Evolutionary conservation across 1,284 basidiomycete species (phyloP), one percentile per base, ranked within the genome.

Genomic region (Ganoderma resinaceum): DNA sequence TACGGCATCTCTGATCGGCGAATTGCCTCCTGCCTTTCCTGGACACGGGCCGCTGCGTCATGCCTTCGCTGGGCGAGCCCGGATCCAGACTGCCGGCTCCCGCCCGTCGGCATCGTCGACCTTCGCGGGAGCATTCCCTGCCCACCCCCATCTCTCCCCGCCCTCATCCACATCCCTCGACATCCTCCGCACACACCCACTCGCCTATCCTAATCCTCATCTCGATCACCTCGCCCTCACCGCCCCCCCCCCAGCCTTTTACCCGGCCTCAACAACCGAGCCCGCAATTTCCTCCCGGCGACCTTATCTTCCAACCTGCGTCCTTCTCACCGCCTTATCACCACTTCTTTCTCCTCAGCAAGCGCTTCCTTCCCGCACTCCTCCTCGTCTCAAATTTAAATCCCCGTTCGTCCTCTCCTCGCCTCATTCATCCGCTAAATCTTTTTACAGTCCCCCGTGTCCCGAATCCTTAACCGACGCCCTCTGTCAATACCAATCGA

Each of bases 1-100:
- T 68, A 61, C 66, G 66, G 66, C 66, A 33, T 16, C 23, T 40
- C 46, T 69, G 67, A 69, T 69, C 67, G 67, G 67, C 64, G 55
- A 59, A 37, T 61, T 69, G 61, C 63, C 63, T 61, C 58, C 38
- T 20, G 66, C 55, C 40, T 20, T 52, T 38, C 14, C 20, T 31
- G 33, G 35, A 4, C 33, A 26, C 62, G 20, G 58, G 55, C 43
- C 31, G 40, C 61, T 35, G 20, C 61, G 31, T 55, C 66, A 61
- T 59, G 7, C 42, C 61, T 6, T 31, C 53, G 37, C 37, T 38
- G 37, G 37, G 6, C 37, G 9, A 12, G 37, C 18, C 18, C 43
- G 43, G 11, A 14, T 33, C 60, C 52, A 42, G n/a, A 37, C 23
- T n/a, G 35, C 40, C 55, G 37, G 31, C 16, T 33, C 53, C n/a